These are phyloP conservation scores for Solanum peruvianum DNA, from an alignment of 257 asterid genomes.

Conservation along the genomic window DNA sequence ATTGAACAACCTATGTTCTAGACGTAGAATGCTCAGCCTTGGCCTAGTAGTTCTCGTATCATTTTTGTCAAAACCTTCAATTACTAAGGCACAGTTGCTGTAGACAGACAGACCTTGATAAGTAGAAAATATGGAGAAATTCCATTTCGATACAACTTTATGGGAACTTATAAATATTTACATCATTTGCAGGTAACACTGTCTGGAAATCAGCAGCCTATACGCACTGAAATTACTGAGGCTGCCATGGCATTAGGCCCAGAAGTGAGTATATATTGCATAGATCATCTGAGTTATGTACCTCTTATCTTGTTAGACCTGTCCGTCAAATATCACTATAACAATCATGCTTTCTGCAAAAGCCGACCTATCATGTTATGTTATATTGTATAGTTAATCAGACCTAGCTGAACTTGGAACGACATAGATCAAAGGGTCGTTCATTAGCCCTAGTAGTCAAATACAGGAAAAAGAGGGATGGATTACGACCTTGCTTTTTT, in stretches of 20 bases:
- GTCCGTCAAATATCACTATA: background rate
- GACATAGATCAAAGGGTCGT: background rate
- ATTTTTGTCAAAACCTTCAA: background rate
- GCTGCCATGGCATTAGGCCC: constrained; percentile 95
- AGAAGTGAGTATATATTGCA: constrained; percentile 40
- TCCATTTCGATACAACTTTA: background rate
- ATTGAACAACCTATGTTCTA: background rate
- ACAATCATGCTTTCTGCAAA: background rate
- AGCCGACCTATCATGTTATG: background rate
- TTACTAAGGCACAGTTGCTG: background rate
- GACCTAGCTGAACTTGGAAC: background rate
- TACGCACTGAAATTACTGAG: constrained; percentile 88
- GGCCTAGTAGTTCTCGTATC: background rate
- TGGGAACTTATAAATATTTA: background rate
- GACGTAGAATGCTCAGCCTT: background rate
- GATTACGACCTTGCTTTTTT: background rate
- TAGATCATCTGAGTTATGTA: background rate
- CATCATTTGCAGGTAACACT: constrained; percentile 61
- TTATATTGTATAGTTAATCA: background rate
- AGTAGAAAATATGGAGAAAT: background rate
- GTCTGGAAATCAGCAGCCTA: constrained; percentile 90
- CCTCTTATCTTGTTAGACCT: background rate
- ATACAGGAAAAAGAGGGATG: background rate
- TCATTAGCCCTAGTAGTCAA: background rate
- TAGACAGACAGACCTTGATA: background rate